Evolutionary conservation across 202 grass and related monocot species (phyloP), one percentile per base, ranked within the genome.

Genomic region (Bolboschoenoplectus hybrid): DNA sequence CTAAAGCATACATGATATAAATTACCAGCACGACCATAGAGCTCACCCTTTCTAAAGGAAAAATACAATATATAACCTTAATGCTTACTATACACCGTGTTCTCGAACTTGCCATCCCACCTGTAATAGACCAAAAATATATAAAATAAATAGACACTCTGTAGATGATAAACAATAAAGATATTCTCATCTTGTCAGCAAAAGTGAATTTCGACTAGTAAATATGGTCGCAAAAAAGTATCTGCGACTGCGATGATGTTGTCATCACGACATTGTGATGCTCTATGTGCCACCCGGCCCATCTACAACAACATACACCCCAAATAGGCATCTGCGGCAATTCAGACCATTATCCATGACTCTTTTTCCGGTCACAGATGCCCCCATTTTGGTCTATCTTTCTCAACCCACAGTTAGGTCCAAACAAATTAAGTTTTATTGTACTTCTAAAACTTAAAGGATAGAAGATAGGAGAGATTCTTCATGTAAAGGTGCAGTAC

Each of bases 91-190:
- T 98, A 95, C 43, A 88, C 74, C 2, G 93, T 92, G n/a, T 90
- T 78, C 68, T 95, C 93, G 32, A 90, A 94, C 89, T 95, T 98
- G 63, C 96, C 93, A 9, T 82, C 91, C 96, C 96, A 98, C 86
- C 93, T 98, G 91, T 40, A 60, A 44, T 72, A 84, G 73, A 64
- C 34, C 16, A 68, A 41, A 63, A 11, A 69, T 16, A 9, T 12
- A 53, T 39, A 65, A 82, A 66, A 82, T 82, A 67, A 83, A 35
- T 38, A 67, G 26, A 26, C 9, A 67, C 39, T 2, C 32, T 6
- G 17, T 43, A 46, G 11, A 63, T 51, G 7, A 39, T 49, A 5
- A 41, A 36, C 14, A 52, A 57, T n/a, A 56, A 36, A 38, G 46
- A 17, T 39, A 78, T 39, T 39, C 3, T 57, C 13, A 16, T 40